Percentiles rank a stretch among this genome's conserved stretches.
Conservation (phyloP, 495 filamentous ascomycete genomes). For the Hypoxylon fragiforme region DNA sequence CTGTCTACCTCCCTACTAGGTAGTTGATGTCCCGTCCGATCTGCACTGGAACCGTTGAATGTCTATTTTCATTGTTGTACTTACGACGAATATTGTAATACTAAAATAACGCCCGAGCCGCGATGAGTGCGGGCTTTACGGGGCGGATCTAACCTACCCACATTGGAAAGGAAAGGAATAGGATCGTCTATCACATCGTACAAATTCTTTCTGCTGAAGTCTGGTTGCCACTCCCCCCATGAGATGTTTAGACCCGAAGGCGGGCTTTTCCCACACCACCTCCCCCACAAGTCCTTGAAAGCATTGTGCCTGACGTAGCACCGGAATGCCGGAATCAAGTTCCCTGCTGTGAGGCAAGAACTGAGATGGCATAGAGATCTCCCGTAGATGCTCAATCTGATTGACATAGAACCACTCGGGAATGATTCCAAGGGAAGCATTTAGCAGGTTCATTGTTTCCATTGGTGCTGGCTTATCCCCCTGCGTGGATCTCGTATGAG, state of each 20-base stretch:
- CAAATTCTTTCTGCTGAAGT: too few relatives aligned
- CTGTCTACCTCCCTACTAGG: not conserved
- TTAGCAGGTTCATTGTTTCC: not conserved
- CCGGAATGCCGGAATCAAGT: conserved; percentile 13
- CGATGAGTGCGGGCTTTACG: not conserved
- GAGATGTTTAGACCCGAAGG: conserved; percentile 5
- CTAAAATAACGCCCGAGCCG: not conserved
- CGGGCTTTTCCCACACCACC: conserved; percentile 5
- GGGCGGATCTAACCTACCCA: not conserved
- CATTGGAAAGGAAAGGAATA: conserved; percentile 4
- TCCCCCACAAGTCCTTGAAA: conserved; percentile 20
- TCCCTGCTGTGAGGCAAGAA: conserved; percentile 17
- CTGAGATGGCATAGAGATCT: conserved; percentile 18
- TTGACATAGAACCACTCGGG: conserved; percentile 21
- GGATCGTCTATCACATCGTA: too few relatives aligned
- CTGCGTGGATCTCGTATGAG: conserved; percentile 18
- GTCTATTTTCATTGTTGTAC: too few relatives aligned
- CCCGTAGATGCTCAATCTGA: conserved; percentile 11
- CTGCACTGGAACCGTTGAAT: conserved; percentile 6
- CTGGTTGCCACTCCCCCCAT: conserved; percentile 2
- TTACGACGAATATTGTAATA: not conserved
- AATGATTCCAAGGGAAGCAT: conserved; percentile 8
- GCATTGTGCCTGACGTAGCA: conserved; percentile 25
- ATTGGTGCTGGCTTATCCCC: conserved; percentile 8
- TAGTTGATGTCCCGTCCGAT: conserved; percentile 15